These are phyloP conservation scores for Wickerhamiella spandovensis DNA, from an alignment of 805 yeast genomes.

Conservation along the genomic window DNA sequence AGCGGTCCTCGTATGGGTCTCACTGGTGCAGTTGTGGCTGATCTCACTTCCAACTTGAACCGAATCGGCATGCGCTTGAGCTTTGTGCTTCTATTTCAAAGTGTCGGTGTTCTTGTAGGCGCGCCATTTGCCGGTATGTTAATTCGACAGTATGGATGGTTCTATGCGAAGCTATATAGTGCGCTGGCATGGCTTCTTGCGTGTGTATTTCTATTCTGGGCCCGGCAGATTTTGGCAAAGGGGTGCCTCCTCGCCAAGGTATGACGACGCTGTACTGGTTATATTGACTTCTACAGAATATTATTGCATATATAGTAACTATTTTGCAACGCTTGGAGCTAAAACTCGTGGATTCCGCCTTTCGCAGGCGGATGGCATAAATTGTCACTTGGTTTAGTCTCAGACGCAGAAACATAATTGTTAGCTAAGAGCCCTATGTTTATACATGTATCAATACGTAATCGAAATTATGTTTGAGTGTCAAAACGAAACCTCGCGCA, in stretches of 20 bases:
- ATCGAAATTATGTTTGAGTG: too few species aligned
- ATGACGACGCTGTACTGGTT: neutral
- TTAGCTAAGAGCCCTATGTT: too few species aligned
- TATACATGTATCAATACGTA: too few species aligned
- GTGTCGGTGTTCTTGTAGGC: slow-evolving; percentile 31
- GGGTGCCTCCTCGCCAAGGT: neutral
- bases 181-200: neutral
- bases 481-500: too few species aligned
- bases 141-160: slow-evolving; percentile 2
- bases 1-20: slow-evolving; percentile 21
- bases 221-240: neutral
- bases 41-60: slow-evolving; percentile 16
- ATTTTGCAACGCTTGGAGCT: too few species aligned
- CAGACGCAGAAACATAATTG: too few species aligned
- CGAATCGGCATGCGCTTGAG: slow-evolving; percentile 37
- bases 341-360: too few species aligned
- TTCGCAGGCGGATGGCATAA: too few species aligned
- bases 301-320: too few species aligned
- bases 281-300: too few species aligned
- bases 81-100: slow-evolving; percentile 39
- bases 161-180: neutral
- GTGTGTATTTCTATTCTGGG: neutral
- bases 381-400: too few species aligned
- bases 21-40: slow-evolving; percentile 20
- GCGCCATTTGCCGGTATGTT: slow-evolving; percentile 20